Evolutionary conservation across 2,329 filamentous ascomycete species (phyloP), one percentile per base, ranked within the genome.

Genomic region (Coniella vitis): DNA sequence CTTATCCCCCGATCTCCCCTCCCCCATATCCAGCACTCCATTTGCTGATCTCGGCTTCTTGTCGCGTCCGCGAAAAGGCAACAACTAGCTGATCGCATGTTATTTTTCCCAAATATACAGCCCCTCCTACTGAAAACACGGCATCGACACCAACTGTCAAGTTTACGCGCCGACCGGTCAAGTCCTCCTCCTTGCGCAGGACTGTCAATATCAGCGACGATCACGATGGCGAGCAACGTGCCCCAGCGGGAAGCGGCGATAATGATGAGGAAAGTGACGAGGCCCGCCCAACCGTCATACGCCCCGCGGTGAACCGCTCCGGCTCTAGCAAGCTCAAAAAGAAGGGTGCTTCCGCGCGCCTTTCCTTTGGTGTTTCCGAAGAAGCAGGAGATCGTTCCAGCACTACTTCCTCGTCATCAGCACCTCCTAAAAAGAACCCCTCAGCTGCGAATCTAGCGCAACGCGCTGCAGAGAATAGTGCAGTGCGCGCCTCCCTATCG

Each of bases 341-440:
- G 64, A 88, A 87, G 60, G 84, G 85, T 4, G 81, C 72, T 2
- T 58, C 81, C 14, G 75, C 87, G 3, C 80, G 86, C 7, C 73
- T 94, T 19, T 94, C 89, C 0, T 94, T 95, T 63, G 87, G 84
- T 0, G 77, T 79, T 0, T 72, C 72, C 22, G 73, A 76, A 41
- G 75, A 75, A 9, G 72, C 73, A 16, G 74, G 75, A 51, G 72
- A 71, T 71, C 75, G 41, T 78, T 73, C 5, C 72, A 73, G 35
- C 72, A 76, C 13, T 70, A 68, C 38, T 66, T 68, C n/a, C 63
- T 29, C 25, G 25, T 29, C 25, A 5, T 29, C 25, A 29, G 25
- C 25, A 10, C 25, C 84, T 0, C 70, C 62, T 63, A 85, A 68
- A 54, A 81, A 79, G 54, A 71, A 66, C 19, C 45, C 45, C 20